A percentile compares a stretch with the other conserved stretches of the same genome.
These are phyloP conservation scores for Amanita rubescens DNA, from an alignment of 768 basidiomycete species.

Conservation along the genomic window DNA sequence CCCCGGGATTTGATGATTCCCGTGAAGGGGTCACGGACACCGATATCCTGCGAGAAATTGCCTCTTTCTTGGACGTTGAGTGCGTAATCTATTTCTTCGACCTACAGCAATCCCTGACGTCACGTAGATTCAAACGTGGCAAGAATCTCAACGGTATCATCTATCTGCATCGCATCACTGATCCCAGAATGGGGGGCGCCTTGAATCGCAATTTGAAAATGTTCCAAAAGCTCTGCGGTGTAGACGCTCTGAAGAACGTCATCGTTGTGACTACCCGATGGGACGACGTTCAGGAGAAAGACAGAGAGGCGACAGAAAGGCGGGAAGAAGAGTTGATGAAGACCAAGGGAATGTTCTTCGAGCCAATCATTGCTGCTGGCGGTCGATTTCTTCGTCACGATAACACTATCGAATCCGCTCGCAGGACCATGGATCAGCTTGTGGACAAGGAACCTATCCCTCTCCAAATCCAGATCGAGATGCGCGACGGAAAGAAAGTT, in stretches of 20 bases:
- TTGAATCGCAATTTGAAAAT: conserved; percentile 36
- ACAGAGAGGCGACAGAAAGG: conserved; percentile 11
- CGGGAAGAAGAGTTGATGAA: no score
- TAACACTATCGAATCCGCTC: no score
- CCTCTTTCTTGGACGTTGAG: conserved; percentile 13
- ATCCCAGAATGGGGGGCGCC: conserved; percentile 30
- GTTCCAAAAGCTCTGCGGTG: conserved; percentile 41
- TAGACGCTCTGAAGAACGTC: conserved; percentile 35
- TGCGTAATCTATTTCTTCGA: conserved; percentile 5
- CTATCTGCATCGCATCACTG: conserved; percentile 36
- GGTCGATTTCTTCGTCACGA: no score
- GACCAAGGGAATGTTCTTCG: no score
- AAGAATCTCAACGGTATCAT: conserved; percentile 31
- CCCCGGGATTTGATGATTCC: conserved; percentile 39
- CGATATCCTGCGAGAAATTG: conserved; percentile 29
- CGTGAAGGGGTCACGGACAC: conserved; percentile 20
- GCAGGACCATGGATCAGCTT: no score
- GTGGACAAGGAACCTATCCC: no score
- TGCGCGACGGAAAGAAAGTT: no score
- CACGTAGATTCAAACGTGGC: conserved; percentile 3
- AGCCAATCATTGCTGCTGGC: no score
- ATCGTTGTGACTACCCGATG: conserved; percentile 41
- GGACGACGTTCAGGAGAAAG: conserved; percentile 26
- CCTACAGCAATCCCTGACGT: not conserved
- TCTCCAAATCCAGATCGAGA: no score